A percentile compares a stretch with the other conserved stretches of the same genome.
phyloP scores from a whole-genome alignment of 2,329 filamentous ascomycete genomes.

The Claviceps pazoutovae region DNA sequence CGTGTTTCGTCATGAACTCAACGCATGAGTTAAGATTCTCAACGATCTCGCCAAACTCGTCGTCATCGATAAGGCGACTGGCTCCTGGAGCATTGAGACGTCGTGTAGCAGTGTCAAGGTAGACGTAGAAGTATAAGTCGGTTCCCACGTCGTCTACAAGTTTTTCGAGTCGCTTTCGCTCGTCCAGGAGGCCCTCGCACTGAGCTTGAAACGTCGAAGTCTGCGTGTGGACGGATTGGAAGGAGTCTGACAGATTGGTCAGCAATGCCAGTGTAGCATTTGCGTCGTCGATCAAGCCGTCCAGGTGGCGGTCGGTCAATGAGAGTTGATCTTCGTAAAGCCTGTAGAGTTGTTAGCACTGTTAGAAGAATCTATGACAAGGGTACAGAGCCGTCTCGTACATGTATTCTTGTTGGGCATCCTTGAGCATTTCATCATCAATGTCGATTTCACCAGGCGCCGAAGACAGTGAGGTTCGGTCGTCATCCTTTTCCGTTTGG shows the following conservation, averaged over 20 bases:
- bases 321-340: conserved; percentile 70
- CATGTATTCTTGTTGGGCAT: conserved; percentile 76
- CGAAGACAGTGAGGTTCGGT: conserved; percentile 1
- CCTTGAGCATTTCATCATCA: conserved; percentile 57
- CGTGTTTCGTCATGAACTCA: conserved; percentile 80
- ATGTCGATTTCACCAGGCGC: conserved; percentile 21
- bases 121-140: conserved; percentile 88
- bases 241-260: conserved; percentile 68
- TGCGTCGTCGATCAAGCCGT: conserved; percentile 64
- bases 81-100: conserved; percentile 86
- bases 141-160: conserved; percentile 76
- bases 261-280: conserved; percentile 62
- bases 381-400: conserved; percentile 28
- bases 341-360: conserved; percentile 28
- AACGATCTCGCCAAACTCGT: conserved; percentile 79
- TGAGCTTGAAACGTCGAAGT: conserved; percentile 87
- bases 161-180: conserved; percentile 64
- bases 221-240: conserved; percentile 75
- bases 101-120: conserved; percentile 79
- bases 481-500: conserved; percentile 13
- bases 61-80: conserved; percentile 68
- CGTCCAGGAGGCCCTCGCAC: conserved; percentile 73
- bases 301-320: conserved; percentile 69
- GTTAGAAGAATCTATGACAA: background rate
- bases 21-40: conserved; percentile 80